Evolutionary conservation across 176 grass and related monocot genomes (phyloP), one percentile per base, ranked within the genome.

Genomic region (Aegilops bicornis): DNA sequence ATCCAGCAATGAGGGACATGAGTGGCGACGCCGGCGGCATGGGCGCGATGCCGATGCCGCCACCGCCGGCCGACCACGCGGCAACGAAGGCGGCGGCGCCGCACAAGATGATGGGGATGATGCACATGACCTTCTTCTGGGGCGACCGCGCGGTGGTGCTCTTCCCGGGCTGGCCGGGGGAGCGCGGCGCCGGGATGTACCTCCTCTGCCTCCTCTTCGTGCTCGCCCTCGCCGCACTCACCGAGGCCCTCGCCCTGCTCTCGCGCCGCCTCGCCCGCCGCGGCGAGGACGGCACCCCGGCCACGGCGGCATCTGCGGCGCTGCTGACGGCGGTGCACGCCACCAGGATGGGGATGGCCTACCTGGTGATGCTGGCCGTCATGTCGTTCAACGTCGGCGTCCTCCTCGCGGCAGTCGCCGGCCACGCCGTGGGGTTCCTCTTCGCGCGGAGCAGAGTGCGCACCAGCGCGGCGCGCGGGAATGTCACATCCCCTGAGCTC

Each of bases 311-410:
- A 6, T 76, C 47, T 4, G 87, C 17, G 27, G 25, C 43, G n/a
- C 62, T 43, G 66, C 78, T 88, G 30, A 22, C 87, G 27, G 82
- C 88, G 5, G 79, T 64, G 30, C 90, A 95, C 47, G 79, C 76
- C 35, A 66, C 83, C 23, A 86, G 52, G 89, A 79, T 93, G 70
- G 93, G 84, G 24, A 73, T 91, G 20, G 37, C 80, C 7, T 93
- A 95, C 89, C 29, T 95, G 36, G 89, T 87, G 58, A 95, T 95
- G 93, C 86, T 95, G 48, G 89, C 91, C 23, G 30, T 83, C 80
- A 95, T 95, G 93, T 93, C 93, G 3, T 95, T 95, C 74, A 93
- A 95, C 76, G 86, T 60, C 7, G 93, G 93, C 14, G 89, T 95
- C 7, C 84, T 95, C 64, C 52, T 95, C 39, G 91, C 81, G 25